phyloP scores from a whole-genome alignment of 2,329 filamentous ascomycete species.

The Macroventuria anomochaeta region DNA sequence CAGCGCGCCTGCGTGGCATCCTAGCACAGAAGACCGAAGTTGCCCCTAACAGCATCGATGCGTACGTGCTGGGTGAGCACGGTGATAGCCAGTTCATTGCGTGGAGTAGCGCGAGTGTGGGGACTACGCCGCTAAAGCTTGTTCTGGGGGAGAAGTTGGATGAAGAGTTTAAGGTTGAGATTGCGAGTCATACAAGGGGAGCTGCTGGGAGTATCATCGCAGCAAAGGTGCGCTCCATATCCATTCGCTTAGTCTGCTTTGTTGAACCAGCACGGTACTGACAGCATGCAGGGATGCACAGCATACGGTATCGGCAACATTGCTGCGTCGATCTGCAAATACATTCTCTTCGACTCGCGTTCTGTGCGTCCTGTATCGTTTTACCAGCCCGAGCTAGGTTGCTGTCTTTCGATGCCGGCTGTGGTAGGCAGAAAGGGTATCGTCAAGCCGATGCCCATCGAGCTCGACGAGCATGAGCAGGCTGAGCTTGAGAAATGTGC shows the following conservation, averaged over 20 bases:
- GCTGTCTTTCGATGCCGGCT: slow-evolving; percentile 59
- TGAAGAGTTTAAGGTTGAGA: slow-evolving; percentile 39
- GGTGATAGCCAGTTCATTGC: slow-evolving; percentile 57
- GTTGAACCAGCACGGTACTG: background rate
- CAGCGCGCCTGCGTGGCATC: slow-evolving; percentile 56
- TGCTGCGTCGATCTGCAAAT: slow-evolving; percentile 57
- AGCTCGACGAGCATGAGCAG: slow-evolving; percentile 45
- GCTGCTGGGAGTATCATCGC: slow-evolving; percentile 57
- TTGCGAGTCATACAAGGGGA: slow-evolving; percentile 55
- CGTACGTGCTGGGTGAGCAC: slow-evolving; percentile 59
- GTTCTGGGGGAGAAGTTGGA: slow-evolving; percentile 37
- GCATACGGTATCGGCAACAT: slow-evolving; percentile 60
- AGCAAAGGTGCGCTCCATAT: slow-evolving; percentile 45
- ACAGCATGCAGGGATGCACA: slow-evolving; percentile 50
- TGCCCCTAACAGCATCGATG: slow-evolving; percentile 49
- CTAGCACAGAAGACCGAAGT: slow-evolving; percentile 51
- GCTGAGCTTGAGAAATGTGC: slow-evolving; percentile 45
- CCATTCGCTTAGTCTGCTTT: no score
- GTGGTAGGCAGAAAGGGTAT: slow-evolving; percentile 58
- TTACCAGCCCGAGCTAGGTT: slow-evolving; percentile 56
- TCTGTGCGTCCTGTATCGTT: slow-evolving; percentile 58
- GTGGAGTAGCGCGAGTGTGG: slow-evolving; percentile 56
- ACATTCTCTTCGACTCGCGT: slow-evolving; percentile 57
- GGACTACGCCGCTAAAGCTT: slow-evolving; percentile 50
- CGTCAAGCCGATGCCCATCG: slow-evolving; percentile 47